phyloP scores from a whole-genome alignment of 495 filamentous ascomycete genomes.

The Halenospora varia region DNA sequence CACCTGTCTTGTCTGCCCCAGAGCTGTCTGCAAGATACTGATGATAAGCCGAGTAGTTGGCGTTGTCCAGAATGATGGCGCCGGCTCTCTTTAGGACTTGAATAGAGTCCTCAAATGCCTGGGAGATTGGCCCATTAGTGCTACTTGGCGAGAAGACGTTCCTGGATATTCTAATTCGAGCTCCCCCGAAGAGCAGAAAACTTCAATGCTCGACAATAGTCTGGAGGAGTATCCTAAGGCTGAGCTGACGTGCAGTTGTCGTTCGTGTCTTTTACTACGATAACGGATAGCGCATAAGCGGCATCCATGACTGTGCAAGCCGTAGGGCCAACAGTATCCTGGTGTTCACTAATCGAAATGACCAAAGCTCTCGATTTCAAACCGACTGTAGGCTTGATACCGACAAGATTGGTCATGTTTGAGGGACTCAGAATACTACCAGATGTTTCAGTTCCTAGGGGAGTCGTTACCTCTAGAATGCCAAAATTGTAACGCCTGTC shows the following conservation, averaged over 20 bases:
- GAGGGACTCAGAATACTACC: conserved; percentile 40
- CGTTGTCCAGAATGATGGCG: conserved; percentile 33
- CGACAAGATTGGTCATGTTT: conserved; percentile 39
- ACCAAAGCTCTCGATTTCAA: conserved; percentile 59
- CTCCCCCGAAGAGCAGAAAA: conserved; percentile 28
- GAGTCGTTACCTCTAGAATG: no score
- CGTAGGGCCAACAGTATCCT: conserved; percentile 57
- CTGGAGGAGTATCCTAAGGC: conserved; percentile 34
- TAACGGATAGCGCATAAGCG: conserved; percentile 54
- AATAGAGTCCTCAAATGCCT: conserved; percentile 33
- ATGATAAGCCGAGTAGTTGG: conserved; percentile 27
- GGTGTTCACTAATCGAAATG: conserved; percentile 58
- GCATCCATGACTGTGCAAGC: conserved; percentile 63
- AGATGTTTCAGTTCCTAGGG: conserved; percentile 45
- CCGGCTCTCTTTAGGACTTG: conserved; percentile 32
- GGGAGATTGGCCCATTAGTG: conserved; percentile 22
- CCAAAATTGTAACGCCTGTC: no score
- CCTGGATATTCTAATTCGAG: conserved; percentile 39
- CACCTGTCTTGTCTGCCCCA: no score
- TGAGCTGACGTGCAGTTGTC: conserved; percentile 44
- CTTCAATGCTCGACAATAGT: conserved; percentile 40
- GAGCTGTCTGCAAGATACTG: conserved; percentile 19
- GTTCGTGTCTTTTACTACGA: conserved; percentile 48
- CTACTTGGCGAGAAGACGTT: conserved; percentile 28
- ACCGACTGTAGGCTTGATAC: conserved; percentile 67